A percentile compares a stretch with the other conserved stretches of the same genome.
phyloP scores from a whole-genome alignment of 2,329 filamentous ascomycete genomes.

The Exutisphaerella laricina region DNA sequence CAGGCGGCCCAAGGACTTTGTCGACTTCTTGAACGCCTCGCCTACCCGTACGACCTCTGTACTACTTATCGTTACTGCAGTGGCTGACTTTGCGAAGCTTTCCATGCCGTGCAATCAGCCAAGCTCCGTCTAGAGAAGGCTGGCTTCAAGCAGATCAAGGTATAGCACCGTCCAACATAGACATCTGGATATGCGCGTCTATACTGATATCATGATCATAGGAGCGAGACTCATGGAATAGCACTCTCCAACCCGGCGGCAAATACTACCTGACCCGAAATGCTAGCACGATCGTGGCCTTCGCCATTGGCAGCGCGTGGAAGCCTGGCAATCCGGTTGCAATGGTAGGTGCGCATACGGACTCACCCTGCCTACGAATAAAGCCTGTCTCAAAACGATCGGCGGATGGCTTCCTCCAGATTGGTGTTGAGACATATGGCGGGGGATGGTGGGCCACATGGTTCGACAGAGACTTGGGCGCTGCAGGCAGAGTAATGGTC shows the following conservation, averaged over 20 bases:
- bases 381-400: constrained; percentile 92
- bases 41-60: constrained; percentile 66
- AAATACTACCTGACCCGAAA: constrained; percentile 97
- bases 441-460: constrained; percentile 96
- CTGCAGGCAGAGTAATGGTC: constrained; percentile 84
- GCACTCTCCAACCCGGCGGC: constrained; percentile 72
- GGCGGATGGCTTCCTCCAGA: constrained; percentile 80
- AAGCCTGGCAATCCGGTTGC: constrained; percentile 81
- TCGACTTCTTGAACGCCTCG: constrained; percentile 90
- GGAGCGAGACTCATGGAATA: constrained; percentile 85
- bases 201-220: constrained; percentile 26
- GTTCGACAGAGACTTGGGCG: constrained; percentile 92
- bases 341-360: constrained; percentile 94
- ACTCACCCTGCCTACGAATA: constrained; percentile 84
- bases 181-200: not conserved
- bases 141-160: constrained; percentile 79
- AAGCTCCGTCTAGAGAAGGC: constrained; percentile 70
- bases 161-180: constrained; percentile 28
- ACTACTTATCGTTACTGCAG: not conserved
- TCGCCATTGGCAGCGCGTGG: constrained; percentile 87
- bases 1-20: constrained; percentile 66
- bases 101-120: constrained; percentile 82
- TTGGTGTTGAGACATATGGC: constrained; percentile 94
- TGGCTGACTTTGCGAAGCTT: constrained; percentile 54
- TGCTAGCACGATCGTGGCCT: constrained; percentile 84